phyloP scores from a whole-genome alignment of 2,329 filamentous ascomycete species.

The Penicillium sp. region DNA sequence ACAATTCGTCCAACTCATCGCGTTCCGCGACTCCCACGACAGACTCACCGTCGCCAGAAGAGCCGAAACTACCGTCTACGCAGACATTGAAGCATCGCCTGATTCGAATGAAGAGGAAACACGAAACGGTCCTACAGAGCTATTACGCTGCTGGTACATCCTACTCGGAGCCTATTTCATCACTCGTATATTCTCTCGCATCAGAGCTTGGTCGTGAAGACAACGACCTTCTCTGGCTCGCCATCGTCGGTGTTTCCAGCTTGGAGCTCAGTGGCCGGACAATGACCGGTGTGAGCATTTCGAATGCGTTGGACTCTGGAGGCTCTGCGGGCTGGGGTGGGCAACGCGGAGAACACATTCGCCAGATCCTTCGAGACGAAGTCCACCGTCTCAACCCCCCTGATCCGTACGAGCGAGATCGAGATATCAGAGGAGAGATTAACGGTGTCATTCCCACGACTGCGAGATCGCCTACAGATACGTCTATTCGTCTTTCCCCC shows the following conservation, averaged over 20 bases:
- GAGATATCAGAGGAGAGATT: slow-evolving; percentile 64
- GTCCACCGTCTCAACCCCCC: slow-evolving; percentile 89
- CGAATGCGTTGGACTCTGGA: slow-evolving; percentile 55
- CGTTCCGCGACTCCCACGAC: slow-evolving; percentile 47
- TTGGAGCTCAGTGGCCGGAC: slow-evolving; percentile 88
- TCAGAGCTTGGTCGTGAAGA: slow-evolving; percentile 95
- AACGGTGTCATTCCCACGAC: slow-evolving; percentile 86
- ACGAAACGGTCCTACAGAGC: slow-evolving; percentile 70
- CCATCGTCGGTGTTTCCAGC: slow-evolving; percentile 92
- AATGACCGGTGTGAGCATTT: slow-evolving; percentile 70
- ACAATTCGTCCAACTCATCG: slow-evolving; percentile 46
- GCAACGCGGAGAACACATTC: slow-evolving; percentile 76
- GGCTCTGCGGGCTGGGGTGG: slow-evolving; percentile 72
- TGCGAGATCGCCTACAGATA: slow-evolving; percentile 84
- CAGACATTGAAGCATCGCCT: slow-evolving; percentile 70
- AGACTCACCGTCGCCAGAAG: slow-evolving; percentile 37
- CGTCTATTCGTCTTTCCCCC: slow-evolving; percentile 84
- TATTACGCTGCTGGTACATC: slow-evolving; percentile 88
- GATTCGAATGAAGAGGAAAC: slow-evolving; percentile 70
- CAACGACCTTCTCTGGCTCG: slow-evolving; percentile 91
- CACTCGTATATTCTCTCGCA: slow-evolving; percentile 89
- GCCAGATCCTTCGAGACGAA: slow-evolving; percentile 85
- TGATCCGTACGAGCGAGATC: slow-evolving; percentile 56
- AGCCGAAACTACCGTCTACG: slow-evolving; percentile 64
- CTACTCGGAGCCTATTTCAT: slow-evolving; percentile 92